These are phyloP conservation scores for Colletotrichum incanum DNA, from an alignment of 2,329 filamentous ascomycete species.

Conservation along the genomic window DNA sequence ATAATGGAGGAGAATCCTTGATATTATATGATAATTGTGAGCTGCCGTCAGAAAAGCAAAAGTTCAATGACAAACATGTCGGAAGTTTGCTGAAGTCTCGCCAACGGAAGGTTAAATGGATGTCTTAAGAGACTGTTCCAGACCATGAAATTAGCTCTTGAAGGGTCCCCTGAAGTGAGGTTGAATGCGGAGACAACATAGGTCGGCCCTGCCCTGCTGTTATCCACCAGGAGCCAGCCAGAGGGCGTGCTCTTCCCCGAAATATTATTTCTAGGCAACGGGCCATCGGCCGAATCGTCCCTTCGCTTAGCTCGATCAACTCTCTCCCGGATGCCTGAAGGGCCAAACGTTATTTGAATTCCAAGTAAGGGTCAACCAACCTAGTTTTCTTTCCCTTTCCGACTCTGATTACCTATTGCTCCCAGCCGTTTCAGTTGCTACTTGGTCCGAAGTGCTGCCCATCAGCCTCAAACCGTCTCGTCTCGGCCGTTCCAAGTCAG, in stretches of 20 bases:
- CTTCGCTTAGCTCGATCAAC: constrained; percentile 25
- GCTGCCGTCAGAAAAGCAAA: neutral
- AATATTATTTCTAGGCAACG: neutral
- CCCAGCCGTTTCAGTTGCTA: neutral
- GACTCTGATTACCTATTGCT: neutral
- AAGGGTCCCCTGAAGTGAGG: neutral
- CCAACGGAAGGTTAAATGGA: neutral
- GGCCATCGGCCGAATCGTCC: constrained; percentile 10
- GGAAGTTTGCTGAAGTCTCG: neutral
- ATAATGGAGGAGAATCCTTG: neutral
- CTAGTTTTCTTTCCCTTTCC: too few relatives aligned
- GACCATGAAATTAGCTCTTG: neutral
- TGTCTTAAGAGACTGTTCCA: too few relatives aligned
- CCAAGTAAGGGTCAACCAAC: neutral
- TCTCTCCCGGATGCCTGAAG: neutral
- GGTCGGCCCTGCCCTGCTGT: neutral
- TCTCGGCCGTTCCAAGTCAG: neutral
- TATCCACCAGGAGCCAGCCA: neutral
- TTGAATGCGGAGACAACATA: neutral
- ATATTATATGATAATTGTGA: neutral
- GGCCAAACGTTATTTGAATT: neutral
- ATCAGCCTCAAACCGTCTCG: constrained; percentile 10
- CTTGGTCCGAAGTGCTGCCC: constrained; percentile 26
- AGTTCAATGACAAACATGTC: neutral
- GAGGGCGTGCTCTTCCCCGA: neutral